Conservation (phyloP, 163 green algal species). For the Coccomyxa subellipsoidea region DNA sequence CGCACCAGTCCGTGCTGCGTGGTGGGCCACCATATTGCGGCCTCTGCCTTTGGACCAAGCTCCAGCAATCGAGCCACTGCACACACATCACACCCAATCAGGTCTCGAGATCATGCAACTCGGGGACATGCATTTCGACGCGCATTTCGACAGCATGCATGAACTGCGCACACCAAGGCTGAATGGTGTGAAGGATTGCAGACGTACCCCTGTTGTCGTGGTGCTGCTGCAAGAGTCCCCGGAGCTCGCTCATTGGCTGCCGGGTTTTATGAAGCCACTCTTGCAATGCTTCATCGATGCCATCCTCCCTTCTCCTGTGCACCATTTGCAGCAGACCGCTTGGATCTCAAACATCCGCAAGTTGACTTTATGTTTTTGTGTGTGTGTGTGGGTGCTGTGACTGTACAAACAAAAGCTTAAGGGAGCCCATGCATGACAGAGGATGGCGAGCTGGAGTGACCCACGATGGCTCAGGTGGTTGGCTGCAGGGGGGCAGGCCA, state of each 20-base stretch:
- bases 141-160: too few relatives aligned
- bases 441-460: too few relatives aligned
- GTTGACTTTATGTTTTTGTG: too few relatives aligned
- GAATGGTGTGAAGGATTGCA: not conserved
- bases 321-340: not conserved
- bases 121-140: too few relatives aligned
- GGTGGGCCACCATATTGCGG: slow-evolving; percentile 81
- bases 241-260: slow-evolving; percentile 12
- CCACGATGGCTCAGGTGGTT: not conserved
- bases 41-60: not conserved
- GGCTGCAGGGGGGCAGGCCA: not conserved
- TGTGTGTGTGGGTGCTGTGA: too few relatives aligned
- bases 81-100: not conserved
- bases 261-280: not conserved
- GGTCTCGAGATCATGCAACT: too few relatives aligned
- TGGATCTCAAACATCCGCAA: too few relatives aligned
- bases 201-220: not conserved
- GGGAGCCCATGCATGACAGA: too few relatives aligned
- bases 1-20: slow-evolving; percentile 80
- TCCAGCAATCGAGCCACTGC: slow-evolving; percentile 38
- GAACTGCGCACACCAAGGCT: not conserved
- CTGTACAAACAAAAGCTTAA: too few relatives aligned
- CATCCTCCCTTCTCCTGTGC: not conserved
- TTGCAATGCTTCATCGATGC: not conserved
- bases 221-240: not conserved